A percentile compares a stretch with the other conserved stretches of the same genome.
Conservation (phyloP, 495 filamentous ascomycete species). For the Neurospora tetrasperma region DNA sequence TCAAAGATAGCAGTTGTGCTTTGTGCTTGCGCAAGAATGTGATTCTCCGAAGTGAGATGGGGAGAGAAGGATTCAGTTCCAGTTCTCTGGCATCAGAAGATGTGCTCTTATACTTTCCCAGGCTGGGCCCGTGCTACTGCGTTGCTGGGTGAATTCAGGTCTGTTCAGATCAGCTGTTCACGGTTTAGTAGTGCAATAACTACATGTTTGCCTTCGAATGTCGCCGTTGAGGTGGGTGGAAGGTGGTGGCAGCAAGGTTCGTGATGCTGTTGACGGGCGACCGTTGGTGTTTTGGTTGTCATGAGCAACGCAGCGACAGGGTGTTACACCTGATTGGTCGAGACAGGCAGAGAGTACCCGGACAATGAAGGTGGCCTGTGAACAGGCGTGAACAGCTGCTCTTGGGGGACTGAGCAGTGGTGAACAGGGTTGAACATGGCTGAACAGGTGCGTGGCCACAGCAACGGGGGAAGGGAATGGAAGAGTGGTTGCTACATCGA, state of each 20-base stretch:
- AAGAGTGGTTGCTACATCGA: neutral
- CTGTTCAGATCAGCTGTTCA: neutral
- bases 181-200: neutral
- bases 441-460: neutral
- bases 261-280: neutral
- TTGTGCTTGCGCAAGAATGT: too few relatives aligned
- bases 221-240: neutral
- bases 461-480: neutral
- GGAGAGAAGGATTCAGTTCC: neutral
- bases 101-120: neutral
- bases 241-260: neutral
- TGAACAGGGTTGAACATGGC: neutral
- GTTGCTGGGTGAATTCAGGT: neutral
- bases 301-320: neutral
- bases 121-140: neutral
- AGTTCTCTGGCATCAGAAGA: neutral
- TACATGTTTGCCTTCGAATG: neutral
- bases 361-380: neutral
- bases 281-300: neutral
- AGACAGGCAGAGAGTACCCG: neutral
- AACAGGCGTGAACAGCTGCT: neutral
- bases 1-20: too few relatives aligned
- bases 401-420: neutral
- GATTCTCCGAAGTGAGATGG: neutral
- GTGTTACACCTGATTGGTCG: constrained; percentile 12